Conservation (phyloP, 768 basidiomycete genomes). For the Tremella yokohamensis region DNA sequence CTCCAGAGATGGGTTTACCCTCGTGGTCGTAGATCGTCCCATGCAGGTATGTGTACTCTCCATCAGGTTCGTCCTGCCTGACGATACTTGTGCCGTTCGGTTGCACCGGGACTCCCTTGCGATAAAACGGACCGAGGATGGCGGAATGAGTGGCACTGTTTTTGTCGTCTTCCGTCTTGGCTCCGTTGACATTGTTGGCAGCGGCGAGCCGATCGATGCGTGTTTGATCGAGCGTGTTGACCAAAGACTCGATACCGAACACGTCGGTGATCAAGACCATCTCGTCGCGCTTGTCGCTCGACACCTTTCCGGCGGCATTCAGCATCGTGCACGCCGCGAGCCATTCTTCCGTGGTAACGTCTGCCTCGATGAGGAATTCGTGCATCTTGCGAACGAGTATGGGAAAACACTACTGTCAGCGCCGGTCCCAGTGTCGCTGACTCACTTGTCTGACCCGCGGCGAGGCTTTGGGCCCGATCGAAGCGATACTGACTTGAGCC, state of each 20-base stretch:
- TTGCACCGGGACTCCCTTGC: no score
- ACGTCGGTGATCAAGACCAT: slow-evolving; percentile 3
- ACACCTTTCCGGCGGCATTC: slow-evolving; percentile 2
- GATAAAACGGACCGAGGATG: slow-evolving; percentile 2
- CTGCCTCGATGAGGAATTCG: slow-evolving; percentile 5
- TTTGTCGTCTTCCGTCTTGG: neutral
- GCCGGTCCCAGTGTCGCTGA: no score
- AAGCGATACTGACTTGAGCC: neutral
- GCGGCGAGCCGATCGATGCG: neutral
- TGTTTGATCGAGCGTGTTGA: slow-evolving; percentile 1
- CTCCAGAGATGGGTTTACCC: no score
- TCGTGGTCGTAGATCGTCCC: no score
- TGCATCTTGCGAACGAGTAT: slow-evolving; percentile 5
- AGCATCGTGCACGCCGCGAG: neutral
- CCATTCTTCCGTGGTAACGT: slow-evolving; percentile 2
- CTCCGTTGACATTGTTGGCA: neutral
- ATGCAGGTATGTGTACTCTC: no score
- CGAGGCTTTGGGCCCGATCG: neutral
- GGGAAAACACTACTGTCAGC: neutral
- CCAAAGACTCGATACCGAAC: neutral
- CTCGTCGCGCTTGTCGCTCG: slow-evolving; percentile 1
- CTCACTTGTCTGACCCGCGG: neutral
- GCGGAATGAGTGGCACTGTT: neutral
- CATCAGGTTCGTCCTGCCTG: no score
- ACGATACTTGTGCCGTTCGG: no score